These are phyloP conservation scores for Trichosporon ovoides DNA, from an alignment of 1,284 basidiomycete species.

Conservation along the genomic window DNA sequence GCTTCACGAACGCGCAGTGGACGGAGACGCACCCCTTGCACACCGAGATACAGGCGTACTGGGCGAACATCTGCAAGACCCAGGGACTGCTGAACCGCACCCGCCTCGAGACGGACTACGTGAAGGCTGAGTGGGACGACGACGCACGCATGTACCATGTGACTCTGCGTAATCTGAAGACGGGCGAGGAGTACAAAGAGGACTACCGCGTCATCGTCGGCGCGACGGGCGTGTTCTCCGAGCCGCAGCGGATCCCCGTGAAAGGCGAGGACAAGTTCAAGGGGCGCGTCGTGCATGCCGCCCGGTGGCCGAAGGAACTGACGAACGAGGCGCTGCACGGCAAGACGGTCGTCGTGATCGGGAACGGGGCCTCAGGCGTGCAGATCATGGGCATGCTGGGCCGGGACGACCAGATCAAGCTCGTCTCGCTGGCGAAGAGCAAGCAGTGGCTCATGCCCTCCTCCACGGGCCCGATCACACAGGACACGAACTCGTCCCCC, in stretches of 20 bases:
- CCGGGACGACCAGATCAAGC: constrained; percentile 8
- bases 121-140: constrained; percentile 13
- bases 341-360: constrained; percentile 17
- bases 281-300: constrained; percentile 24
- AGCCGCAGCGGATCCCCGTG: constrained; percentile 20
- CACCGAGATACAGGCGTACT: constrained; percentile 18
- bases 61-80: constrained; percentile 8
- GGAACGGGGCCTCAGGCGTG: constrained; percentile 16
- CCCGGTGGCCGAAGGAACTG: constrained; percentile 25
- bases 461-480: background rate
- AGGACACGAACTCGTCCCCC: constrained; percentile 10
- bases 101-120: background rate
- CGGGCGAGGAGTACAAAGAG: background rate
- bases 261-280: constrained; percentile 23
- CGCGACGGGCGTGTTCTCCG: constrained; percentile 28
- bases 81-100: constrained; percentile 6
- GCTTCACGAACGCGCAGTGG: constrained; percentile 18
- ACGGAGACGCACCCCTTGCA: constrained; percentile 18
- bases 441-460: constrained; percentile 15
- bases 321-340: constrained; percentile 17
- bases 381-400: constrained; percentile 15
- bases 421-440: constrained; percentile 8
- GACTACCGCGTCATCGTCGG: constrained; percentile 24
- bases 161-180: background rate
- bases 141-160: constrained; percentile 2